Evolutionary conservation across 768 basidiomycete species (phyloP).

Genomic region (Cystobasidium tubakii): DNA sequence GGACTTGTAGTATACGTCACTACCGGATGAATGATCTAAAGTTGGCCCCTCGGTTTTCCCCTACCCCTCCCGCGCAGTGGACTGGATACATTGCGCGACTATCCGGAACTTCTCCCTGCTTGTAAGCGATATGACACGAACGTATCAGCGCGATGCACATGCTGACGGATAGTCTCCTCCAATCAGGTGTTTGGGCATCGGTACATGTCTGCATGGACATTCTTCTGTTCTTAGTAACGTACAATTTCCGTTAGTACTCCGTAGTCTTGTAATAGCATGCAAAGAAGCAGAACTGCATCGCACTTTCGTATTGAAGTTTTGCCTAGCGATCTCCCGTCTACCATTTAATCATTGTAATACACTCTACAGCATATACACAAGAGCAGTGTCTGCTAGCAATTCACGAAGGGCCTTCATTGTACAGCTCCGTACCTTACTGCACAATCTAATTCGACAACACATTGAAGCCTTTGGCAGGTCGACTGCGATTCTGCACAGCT

Average conservation of each 20-base stretch:
- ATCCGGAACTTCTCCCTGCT: slow-evolving; percentile 47
- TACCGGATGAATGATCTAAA: not conserved
- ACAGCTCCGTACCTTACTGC: too few relatives aligned
- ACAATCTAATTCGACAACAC: too few relatives aligned
- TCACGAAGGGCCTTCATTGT: too few relatives aligned
- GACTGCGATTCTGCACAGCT: too few relatives aligned
- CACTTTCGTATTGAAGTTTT: not conserved
- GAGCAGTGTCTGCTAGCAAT: too few relatives aligned
- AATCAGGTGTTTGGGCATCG: slow-evolving; percentile 48
- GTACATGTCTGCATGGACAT: slow-evolving; percentile 52
- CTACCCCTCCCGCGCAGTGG: slow-evolving; percentile 43
- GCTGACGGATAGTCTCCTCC: slow-evolving; percentile 40
- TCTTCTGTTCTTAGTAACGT: slow-evolving; percentile 27
- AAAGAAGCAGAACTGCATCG: too few relatives aligned
- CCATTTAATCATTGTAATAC: too few relatives aligned
- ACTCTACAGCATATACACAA: too few relatives aligned
- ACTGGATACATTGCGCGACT: slow-evolving; percentile 51
- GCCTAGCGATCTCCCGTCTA: too few relatives aligned
- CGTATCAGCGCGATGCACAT: slow-evolving; percentile 13
- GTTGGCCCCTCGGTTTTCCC: not conserved
- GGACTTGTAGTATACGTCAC: not conserved
- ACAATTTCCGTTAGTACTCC: slow-evolving; percentile 24
- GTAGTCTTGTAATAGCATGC: too few relatives aligned
- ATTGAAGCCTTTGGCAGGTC: too few relatives aligned
- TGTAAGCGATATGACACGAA: slow-evolving; percentile 13